These are phyloP conservation scores for Cicer bijugum DNA, from an alignment of 306 rosid species.

Conservation along the genomic window DNA sequence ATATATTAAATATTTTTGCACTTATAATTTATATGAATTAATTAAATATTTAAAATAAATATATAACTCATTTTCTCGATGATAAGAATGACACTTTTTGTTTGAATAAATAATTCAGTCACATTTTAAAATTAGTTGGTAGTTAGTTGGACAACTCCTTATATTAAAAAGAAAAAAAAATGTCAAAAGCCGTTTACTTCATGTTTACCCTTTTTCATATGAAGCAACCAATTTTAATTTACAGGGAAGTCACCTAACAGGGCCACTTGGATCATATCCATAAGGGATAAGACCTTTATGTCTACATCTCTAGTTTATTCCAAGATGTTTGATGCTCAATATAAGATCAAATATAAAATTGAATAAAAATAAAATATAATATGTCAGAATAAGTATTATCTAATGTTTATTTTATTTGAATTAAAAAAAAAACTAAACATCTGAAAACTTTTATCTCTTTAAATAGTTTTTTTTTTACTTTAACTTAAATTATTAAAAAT, in stretches of 20 bases:
- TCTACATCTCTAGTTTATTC: too few species aligned
- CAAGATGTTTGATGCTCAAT: too few species aligned
- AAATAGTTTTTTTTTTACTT: too few species aligned
- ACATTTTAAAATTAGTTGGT: slow-evolving; percentile 26
- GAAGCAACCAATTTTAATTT: not conserved
- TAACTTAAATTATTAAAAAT: not conserved
- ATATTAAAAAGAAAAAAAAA: not conserved
- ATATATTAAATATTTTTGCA: too few species aligned
- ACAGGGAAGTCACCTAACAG: slow-evolving; percentile 20
- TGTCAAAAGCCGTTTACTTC: slow-evolving; percentile 5
- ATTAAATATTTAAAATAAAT: not conserved
- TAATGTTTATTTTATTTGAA: too few species aligned
- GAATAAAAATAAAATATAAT: too few species aligned
- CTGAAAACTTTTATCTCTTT: too few species aligned
- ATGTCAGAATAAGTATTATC: too few species aligned
- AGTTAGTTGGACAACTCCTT: slow-evolving; percentile 25
- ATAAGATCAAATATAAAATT: too few species aligned
- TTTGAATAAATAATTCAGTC: not conserved
- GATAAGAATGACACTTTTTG: not conserved
- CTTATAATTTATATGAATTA: too few species aligned
- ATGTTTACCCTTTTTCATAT: not conserved
- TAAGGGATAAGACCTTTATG: not conserved
- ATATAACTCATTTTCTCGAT: not conserved
- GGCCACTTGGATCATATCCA: slow-evolving; percentile 36
- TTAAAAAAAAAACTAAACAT: not conserved